These are phyloP conservation scores for Antitrichia curtipendula DNA, from an alignment of 225 moss, liverwort and hornwort species.

Conservation along the genomic window DNA sequence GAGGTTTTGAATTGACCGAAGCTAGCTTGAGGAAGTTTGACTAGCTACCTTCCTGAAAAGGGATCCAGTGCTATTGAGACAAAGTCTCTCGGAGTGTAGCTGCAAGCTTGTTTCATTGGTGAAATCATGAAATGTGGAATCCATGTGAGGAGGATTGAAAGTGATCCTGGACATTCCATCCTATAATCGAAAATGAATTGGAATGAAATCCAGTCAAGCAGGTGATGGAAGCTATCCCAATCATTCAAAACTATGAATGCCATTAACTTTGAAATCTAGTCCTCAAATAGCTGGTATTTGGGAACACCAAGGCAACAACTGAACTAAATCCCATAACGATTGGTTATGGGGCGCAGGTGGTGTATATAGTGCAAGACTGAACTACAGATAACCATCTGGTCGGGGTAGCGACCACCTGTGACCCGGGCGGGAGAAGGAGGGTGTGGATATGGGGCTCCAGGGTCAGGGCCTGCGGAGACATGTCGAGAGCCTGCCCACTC, in stretches of 20 bases:
- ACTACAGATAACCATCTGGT: fast-evolving
- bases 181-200: not conserved
- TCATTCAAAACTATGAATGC: not conserved
- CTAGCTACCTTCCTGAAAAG: not conserved
- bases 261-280: not conserved
- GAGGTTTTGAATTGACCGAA: not conserved
- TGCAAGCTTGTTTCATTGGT: not conserved
- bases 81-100: not conserved
- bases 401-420: not conserved
- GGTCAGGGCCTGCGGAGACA: not conserved
- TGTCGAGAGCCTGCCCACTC: not conserved
- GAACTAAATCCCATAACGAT: not conserved
- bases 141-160: not conserved
- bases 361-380: fast-evolving
- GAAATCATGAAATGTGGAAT: not conserved
- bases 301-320: not conserved
- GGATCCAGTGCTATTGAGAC: not conserved
- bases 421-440: not conserved
- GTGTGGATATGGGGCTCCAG: not conserved
- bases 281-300: not conserved
- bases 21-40: not conserved
- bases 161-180: not conserved
- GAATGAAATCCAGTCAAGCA: not conserved
- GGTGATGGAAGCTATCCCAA: not conserved
- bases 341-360: not conserved